Evolutionary conservation across 2,329 filamentous ascomycete genomes (phyloP), one percentile per base, ranked within the genome.

Genomic region (Fusarium verticillioides): DNA sequence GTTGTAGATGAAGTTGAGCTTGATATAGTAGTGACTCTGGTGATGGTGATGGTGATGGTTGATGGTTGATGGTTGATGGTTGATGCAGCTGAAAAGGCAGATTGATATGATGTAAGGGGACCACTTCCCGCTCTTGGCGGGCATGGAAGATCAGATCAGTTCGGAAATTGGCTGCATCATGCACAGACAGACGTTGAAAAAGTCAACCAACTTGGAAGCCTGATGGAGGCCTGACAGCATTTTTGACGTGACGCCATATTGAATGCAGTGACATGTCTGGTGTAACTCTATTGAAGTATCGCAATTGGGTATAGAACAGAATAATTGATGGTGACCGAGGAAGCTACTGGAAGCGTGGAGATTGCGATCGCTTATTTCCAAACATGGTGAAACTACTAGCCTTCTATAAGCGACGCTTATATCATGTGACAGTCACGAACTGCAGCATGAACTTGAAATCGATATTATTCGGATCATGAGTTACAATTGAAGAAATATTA

Each of bases 131-230:
- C 15, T 52, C 56, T 59, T 52, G 56, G 44, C 34, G 19, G 37
- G 19, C 18, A 21, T 47, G 44, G 23, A 28, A 37, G 9, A 37
- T 62, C 50, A 62, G 39, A 44, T 62, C 39, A 59, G 49, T 23
- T 54, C 26, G 52, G 53, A 62, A 62, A 59, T 62, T 57, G 60
- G 37, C 54, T 60, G 36, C 47, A 42, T 34, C 43, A 36, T 62
- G 60, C 60, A 62, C 50, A 58, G 60, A 59, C 60, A 58, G 60
- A 59, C 60, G 60, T 58, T 58, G 58, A 62, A 61, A 61, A 58
- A 19, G 30, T 5, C 12, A 39, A 39, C 18, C 11, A 37, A 54
- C 18, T n/a, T 40, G 42, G 40, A 59, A 59, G 53, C 32, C 36
- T 9, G 15, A 60, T 43, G 21, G 40, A 57, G 46, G n/a, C 23